Percentiles rank a stretch among this genome's conserved stretches.
Conservation (phyloP, 2,329 filamentous ascomycete species). For the Cordyceps farinosa region DNA sequence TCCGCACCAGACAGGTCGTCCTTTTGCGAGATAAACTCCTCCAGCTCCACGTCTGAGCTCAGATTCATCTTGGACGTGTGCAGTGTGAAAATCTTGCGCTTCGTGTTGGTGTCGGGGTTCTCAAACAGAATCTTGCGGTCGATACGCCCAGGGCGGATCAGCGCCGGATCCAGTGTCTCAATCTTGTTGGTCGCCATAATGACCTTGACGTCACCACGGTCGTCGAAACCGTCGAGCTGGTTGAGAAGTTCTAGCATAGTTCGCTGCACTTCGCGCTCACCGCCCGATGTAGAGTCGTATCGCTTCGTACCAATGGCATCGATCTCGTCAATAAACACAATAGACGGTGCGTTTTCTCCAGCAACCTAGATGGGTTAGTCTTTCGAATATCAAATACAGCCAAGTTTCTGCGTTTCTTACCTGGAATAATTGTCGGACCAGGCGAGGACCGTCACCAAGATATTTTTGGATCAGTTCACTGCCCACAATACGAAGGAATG, state of each 20-base stretch:
- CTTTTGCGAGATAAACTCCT: conserved; percentile 98
- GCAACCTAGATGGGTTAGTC: conserved; percentile 59
- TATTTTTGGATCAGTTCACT: conserved; percentile 99
- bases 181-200: conserved; percentile 99
- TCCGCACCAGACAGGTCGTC: conserved; percentile 95
- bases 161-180: conserved; percentile 89
- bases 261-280: conserved; percentile 94
- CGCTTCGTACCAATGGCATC: conserved; percentile 98
- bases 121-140: conserved; percentile 89
- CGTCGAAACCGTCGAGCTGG: conserved; percentile 97
- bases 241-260: conserved; percentile 98
- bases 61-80: conserved; percentile 99
- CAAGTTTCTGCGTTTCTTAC: conserved; percentile 36
- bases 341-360: conserved; percentile 91
- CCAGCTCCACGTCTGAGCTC: conserved; percentile 92
- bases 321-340: conserved; percentile 99
- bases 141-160: conserved; percentile 96
- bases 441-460: conserved; percentile 87
- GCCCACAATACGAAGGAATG: conserved; percentile 94
- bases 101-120: conserved; percentile 76
- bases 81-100: conserved; percentile 95
- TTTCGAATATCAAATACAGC: no score
- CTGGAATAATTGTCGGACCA: conserved; percentile 95
- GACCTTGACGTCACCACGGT: conserved; percentile 97
- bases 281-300: conserved; percentile 94